Evolutionary conservation across 768 basidiomycete genomes (phyloP).

Genomic region (Mycena chlorophos): DNA sequence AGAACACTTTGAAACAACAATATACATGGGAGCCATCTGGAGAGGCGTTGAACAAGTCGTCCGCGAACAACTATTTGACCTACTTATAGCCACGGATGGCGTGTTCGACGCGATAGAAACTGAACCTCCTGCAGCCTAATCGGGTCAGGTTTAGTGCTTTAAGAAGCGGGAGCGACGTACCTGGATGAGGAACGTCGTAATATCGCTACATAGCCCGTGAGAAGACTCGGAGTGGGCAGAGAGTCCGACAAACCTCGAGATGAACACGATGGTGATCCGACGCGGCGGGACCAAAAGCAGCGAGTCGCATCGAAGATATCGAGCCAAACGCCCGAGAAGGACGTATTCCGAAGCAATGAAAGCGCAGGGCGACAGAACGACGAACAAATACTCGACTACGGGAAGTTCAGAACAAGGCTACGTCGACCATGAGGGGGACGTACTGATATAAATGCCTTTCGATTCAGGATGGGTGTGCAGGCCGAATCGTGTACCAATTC

Average conservation of each 20-base stretch:
- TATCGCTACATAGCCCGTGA: constrained; percentile 43
- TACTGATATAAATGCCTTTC: constrained; percentile 25
- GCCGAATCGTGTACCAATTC: constrained; percentile 56
- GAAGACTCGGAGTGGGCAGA: neutral
- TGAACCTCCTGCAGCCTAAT: constrained; percentile 49
- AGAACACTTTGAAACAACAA: too few species aligned
- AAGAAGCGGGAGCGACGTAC: constrained; percentile 27
- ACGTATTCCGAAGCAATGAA: constrained; percentile 73
- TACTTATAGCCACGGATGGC: constrained; percentile 27
- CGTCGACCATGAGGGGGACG: too few species aligned
- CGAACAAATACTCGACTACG: constrained; percentile 57
- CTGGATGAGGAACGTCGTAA: constrained; percentile 68
- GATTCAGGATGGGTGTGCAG: constrained; percentile 55
- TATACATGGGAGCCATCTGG: too few species aligned
- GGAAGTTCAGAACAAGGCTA: constrained; percentile 29
- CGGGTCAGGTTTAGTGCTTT: neutral
- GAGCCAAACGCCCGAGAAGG: constrained; percentile 61
- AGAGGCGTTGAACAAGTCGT: neutral
- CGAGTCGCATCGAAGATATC: constrained; percentile 44
- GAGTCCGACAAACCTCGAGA: constrained; percentile 30
- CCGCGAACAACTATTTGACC: constrained; percentile 36
- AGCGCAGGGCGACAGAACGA: constrained; percentile 65
- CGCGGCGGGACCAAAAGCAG: constrained; percentile 51
- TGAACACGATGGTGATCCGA: constrained; percentile 56
- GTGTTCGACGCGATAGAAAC: constrained; percentile 44